Evolutionary conservation across 176 grass and related monocot species (phyloP).

Genomic region (Themeda triandra): DNA sequence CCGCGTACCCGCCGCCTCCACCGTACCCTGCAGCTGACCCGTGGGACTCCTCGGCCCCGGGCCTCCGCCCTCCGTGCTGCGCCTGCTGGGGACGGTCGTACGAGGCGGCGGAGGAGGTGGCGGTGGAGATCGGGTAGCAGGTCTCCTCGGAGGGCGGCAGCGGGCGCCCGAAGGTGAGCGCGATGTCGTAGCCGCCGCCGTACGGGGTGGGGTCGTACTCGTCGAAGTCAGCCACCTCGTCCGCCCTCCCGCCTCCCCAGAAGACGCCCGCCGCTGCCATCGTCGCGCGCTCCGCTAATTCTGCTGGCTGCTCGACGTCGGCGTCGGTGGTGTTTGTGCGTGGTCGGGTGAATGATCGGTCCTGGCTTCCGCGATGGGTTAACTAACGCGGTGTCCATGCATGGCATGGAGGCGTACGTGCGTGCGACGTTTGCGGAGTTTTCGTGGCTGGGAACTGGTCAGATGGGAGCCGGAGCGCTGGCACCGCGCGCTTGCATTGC

Average conservation of each 20-base stretch:
- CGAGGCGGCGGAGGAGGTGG: constrained; percentile 46
- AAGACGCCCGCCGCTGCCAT: constrained; percentile 55
- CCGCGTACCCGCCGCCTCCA: constrained; percentile 13
- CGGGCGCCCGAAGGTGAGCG: constrained; percentile 67
- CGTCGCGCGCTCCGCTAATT: not conserved
- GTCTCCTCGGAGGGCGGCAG: constrained; percentile 78
- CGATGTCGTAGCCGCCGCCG: constrained; percentile 79
- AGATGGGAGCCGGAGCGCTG: not conserved
- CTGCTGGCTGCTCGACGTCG: not conserved
- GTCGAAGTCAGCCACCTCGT: constrained; percentile 76
- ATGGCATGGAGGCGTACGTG: not conserved
- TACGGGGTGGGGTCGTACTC: constrained; percentile 86
- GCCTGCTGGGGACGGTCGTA: constrained; percentile 39
- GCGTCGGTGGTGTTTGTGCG: not conserved
- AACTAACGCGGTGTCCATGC: not conserved
- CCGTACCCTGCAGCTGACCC: constrained; percentile 29
- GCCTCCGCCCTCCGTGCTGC: constrained; percentile 23
- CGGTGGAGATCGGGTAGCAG: constrained; percentile 67
- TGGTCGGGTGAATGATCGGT: not conserved
- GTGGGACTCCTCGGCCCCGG: not conserved
- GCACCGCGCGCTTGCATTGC: not conserved
- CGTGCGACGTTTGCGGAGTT: constrained; percentile 15
- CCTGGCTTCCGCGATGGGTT: not conserved
- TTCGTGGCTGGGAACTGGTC: constrained; percentile 13
- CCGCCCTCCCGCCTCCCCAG: constrained; percentile 33